A percentile compares a stretch with the other conserved stretches of the same genome.
These are phyloP conservation scores for Mrakia blollopis DNA, from an alignment of 768 basidiomycete genomes.

Conservation along the genomic window DNA sequence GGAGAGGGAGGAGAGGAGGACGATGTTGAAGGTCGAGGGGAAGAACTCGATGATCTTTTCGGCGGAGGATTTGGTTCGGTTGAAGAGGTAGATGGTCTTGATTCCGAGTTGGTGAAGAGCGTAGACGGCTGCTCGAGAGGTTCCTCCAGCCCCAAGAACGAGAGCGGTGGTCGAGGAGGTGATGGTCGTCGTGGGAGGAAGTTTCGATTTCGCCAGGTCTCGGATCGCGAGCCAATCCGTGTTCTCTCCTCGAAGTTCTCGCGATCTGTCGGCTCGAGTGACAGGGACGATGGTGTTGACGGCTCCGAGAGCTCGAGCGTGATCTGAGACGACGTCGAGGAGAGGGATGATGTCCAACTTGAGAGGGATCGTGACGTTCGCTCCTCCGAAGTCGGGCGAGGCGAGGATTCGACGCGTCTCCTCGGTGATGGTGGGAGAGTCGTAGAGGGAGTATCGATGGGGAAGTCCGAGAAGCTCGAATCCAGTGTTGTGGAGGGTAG, in stretches of 20 bases:
- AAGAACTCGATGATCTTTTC: constrained; percentile 63
- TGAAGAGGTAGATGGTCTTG: constrained; percentile 73
- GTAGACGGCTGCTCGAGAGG: constrained; percentile 88
- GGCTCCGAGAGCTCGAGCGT: constrained; percentile 82
- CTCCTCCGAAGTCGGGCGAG: constrained; percentile 79
- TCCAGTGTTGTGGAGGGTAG: constrained; percentile 84
- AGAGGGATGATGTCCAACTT: constrained; percentile 84
- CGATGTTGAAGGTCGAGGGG: constrained; percentile 58
- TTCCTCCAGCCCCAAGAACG: constrained; percentile 93
- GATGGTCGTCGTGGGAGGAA: constrained; percentile 47
- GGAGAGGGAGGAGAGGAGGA: constrained; percentile 54
- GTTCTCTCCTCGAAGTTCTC: constrained; percentile 79
- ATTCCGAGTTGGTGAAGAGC: constrained; percentile 69
- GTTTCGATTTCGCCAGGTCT: constrained; percentile 46
- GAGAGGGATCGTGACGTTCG: constrained; percentile 92
- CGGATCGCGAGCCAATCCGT: constrained; percentile 92
- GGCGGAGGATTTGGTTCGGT: constrained; percentile 74
- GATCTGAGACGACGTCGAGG: constrained; percentile 70
- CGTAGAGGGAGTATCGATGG: constrained; percentile 70
- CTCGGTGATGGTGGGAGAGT: constrained; percentile 63
- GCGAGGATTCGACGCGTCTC: constrained; percentile 61
- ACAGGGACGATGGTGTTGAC: constrained; percentile 83
- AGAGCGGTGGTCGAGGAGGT: constrained; percentile 55
- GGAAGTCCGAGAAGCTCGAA: constrained; percentile 78
- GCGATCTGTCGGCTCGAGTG: constrained; percentile 47